Base-by-base conservation (phyloP, 139 green algal species). In the Volvox reticuliferus region DNA sequence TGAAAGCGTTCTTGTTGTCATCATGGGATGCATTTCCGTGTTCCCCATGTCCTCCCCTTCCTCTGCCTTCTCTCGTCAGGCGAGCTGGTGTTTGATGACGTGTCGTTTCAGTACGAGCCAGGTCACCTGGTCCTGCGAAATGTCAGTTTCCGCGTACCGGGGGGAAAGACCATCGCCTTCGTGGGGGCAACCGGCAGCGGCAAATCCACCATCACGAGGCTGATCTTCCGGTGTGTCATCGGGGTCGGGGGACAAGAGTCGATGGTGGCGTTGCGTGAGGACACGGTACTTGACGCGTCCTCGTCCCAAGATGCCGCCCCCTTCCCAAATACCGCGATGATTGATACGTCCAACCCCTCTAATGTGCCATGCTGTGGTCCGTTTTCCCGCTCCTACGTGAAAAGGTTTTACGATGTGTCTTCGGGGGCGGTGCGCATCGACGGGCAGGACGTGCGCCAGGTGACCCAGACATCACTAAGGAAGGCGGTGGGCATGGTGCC, bases 171-270 rank as follows among this genome's bases (percentile, higher is more conserved):
- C 1, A 91, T 98, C 12, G 96, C 96, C 2, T 95, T 98, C 82
- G 97, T 98, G 81, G 96, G 96, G 19, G 92, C 90, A 28, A 98
- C 97, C 0, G 97, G 97, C 67, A 95, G 91, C 65, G 97, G 97
- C 91, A 99, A 99, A 94, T 97, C 94, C 33, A 98, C 97, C 2
- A 89, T 98, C 36, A 94, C 97, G 33, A 93, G 97, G 28, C 94
- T 99, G 67, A 93, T 98, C 50, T 96, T 97, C 84, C 84, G 91
- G 84, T 91, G 63, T 0, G 73, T 13, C 78, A 16, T 16, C 12
- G 65, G 65, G 65, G 65, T 5, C 16, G 65, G 65, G 12, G 65
- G 9, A 12, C 65, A 16, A 30, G n/a, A n/a, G n/a, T n/a, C n/a
- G n/a, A n/a, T n/a, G n/a, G n/a, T n/a, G n/a, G n/a, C n/a, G n/a